phyloP scores from a whole-genome alignment of 1,139 yeast genomes.

The Blastobotrys aristatus region DNA sequence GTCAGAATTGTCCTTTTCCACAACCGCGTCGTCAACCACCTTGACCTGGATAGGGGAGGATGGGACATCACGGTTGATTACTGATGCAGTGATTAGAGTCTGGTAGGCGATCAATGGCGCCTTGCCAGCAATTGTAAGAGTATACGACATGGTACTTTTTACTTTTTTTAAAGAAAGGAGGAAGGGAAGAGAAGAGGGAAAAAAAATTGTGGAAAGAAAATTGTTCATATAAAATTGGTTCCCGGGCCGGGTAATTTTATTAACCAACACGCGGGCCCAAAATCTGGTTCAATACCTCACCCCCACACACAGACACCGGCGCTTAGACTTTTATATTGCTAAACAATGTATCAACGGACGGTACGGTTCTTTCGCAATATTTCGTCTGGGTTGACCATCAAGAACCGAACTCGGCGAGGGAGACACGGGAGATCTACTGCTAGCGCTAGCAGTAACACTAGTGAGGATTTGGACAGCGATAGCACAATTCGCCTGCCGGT shows the following conservation, averaged over 20 bases:
- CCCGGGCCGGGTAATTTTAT: background rate
- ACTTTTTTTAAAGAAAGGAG: background rate
- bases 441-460: background rate
- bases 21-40: slow-evolving; percentile 42
- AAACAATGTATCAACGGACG: slow-evolving; percentile 3
- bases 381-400: background rate
- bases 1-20: slow-evolving; percentile 32
- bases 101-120: slow-evolving; percentile 79
- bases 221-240: no score
- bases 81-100: slow-evolving; percentile 71
- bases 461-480: background rate
- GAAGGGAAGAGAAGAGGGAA: background rate
- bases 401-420: slow-evolving; percentile 2
- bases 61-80: slow-evolving; percentile 51
- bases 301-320: background rate
- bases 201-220: background rate
- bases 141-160: slow-evolving; percentile 4
- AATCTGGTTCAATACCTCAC: background rate
- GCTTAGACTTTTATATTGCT: no score
- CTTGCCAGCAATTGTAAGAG: slow-evolving; percentile 72
- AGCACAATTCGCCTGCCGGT: no score
- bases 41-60: slow-evolving; percentile 52
- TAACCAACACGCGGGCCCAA: background rate
- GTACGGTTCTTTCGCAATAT: slow-evolving; percentile 1
- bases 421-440: background rate